Percentiles rank a stretch among this genome's conserved stretches.
Evolutionary conservation across 1,284 basidiomycete species (phyloP).

Genomic region (Vanrija sp.): DNA sequence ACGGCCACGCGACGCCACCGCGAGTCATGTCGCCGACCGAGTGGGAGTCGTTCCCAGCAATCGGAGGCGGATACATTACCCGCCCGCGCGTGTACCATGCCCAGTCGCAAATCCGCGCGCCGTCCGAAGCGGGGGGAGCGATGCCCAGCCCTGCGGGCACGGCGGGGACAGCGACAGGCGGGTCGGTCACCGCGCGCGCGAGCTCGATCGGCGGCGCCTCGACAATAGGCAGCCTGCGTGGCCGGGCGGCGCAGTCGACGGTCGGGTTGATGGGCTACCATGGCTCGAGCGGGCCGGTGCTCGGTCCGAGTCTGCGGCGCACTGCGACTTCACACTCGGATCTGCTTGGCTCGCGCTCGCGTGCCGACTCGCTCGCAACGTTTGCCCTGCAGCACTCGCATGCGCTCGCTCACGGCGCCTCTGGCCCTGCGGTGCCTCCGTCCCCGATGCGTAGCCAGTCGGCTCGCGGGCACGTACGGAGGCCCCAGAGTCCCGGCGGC

Average conservation of each 20-base stretch:
- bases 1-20: too few relatives aligned
- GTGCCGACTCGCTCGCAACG: not conserved
- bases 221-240: slow-evolving; percentile 22
- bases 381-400: slow-evolving; percentile 7
- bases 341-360: slow-evolving; percentile 16
- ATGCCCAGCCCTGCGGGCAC: slow-evolving; percentile 43
- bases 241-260: slow-evolving; percentile 8
- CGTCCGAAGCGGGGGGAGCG: slow-evolving; percentile 43
- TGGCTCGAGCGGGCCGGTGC: slow-evolving; percentile 1
- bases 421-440: not conserved
- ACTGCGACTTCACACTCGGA: slow-evolving; percentile 34
- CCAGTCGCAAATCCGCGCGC: slow-evolving; percentile 60
- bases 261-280: slow-evolving; percentile 1
- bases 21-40: slow-evolving; percentile 13
- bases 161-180: slow-evolving; percentile 27
- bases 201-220: slow-evolving; percentile 43
- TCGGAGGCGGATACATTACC: slow-evolving; percentile 70
- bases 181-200: slow-evolving; percentile 45
- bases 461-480: not conserved
- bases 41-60: slow-evolving; percentile 61
- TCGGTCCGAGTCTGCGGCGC: slow-evolving; percentile 31
- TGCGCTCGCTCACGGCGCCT: not conserved
- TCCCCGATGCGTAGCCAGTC: slow-evolving; percentile 2
- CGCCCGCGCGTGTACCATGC: slow-evolving; percentile 70
- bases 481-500: not conserved